Conservation (phyloP, 1,284 basidiomycete genomes). For the Puccinia coronata region DNA sequence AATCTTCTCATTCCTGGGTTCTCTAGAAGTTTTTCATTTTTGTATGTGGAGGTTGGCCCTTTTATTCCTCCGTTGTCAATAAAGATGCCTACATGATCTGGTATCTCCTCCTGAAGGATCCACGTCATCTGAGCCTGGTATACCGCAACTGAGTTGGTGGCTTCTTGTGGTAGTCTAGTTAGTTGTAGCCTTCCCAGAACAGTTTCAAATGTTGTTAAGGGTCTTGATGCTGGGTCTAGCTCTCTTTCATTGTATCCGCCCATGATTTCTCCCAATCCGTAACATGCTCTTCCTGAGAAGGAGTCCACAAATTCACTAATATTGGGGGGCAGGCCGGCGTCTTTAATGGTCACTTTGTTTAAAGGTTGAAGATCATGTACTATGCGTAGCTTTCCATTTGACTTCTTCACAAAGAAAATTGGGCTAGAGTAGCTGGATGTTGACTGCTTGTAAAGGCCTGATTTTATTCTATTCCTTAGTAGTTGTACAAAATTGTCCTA, state of each 20-base stretch:
- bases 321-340: slow-evolving; percentile 1
- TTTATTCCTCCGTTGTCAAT: slow-evolving; percentile 12
- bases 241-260: neutral
- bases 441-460: slow-evolving; percentile 7
- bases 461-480: neutral
- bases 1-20: neutral
- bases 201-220: neutral
- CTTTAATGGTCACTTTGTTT: slow-evolving; percentile 18
- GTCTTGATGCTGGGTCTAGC: neutral
- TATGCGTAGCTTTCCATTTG: neutral
- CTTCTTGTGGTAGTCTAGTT: neutral
- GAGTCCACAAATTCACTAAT: neutral
- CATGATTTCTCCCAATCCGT: no score
- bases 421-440: slow-evolving; percentile 9
- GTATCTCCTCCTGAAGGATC: slow-evolving; percentile 12
- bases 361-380: neutral
- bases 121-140: slow-evolving; percentile 15
- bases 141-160: neutral
- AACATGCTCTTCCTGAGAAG: neutral
- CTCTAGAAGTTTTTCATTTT: neutral
- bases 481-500: neutral
- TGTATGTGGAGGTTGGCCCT: neutral
- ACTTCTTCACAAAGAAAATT: neutral
- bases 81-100: neutral
- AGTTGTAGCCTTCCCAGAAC: neutral